Evolutionary conservation across 1,284 basidiomycete species (phyloP), one percentile per base, ranked within the genome.

Genomic region (Butyriboletus appendiculatus): DNA sequence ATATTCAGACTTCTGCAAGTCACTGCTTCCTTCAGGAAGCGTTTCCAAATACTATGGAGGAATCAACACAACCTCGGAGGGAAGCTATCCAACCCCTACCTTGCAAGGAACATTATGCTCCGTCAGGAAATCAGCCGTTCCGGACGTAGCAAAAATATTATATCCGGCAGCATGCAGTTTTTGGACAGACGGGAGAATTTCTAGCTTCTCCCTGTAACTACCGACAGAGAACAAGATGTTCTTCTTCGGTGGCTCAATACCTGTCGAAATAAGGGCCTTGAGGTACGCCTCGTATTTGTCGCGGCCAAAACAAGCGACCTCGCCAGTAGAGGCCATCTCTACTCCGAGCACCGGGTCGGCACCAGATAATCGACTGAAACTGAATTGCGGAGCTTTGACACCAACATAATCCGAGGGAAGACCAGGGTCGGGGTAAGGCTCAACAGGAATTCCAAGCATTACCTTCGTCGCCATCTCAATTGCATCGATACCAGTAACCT

Each of bases 251-350:
- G 88, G 87, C 37, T 89, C 82, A 65, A 98, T 97, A 34, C 96
- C 96, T 3, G 96, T 97, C 26, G 96, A 96, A 62, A 99, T 92
- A 60, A 98, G 81, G 4, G 94, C 95, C 77, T 98, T 98, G 68
- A 98, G 80, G 73, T 99, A 99, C 7, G 96, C 96, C 72, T 99
- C 96, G 73, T 98, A 98, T 76, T 96, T 97, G 80, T 99, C 91
- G 63, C 83, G 87, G 28, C 97, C 96, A 73, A 99, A 99, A 75
- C 96, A 98, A 37, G 97, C 97, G 30, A 99, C 96, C 73, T 99
- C 96, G 61, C 96, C 96, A 1, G 96, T 99, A n/a, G 96, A 98
- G 16, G 96, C 96, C 96, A 99, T 99, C 79, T 99, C 96, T 48
- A 99, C 96, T 68, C 97, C 97, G n/a, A 99, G 83, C 20, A 99